Percentiles rank a stretch among this genome's conserved stretches.
phyloP scores from a whole-genome alignment of 2,329 filamentous ascomycete species.

The Trichoderma lentiforme region DNA sequence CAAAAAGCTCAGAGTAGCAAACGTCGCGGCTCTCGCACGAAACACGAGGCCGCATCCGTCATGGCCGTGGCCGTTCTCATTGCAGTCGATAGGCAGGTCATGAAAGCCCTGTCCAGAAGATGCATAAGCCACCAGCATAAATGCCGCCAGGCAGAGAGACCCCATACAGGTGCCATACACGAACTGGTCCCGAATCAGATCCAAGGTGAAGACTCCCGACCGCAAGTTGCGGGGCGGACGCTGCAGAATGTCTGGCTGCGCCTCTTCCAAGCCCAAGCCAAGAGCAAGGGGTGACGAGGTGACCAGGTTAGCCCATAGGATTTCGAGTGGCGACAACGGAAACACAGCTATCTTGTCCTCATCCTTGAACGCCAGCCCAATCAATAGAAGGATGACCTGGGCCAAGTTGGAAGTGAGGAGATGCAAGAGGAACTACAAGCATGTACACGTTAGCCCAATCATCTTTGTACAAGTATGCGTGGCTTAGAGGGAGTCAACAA shows the following conservation, averaged over 20 bases:
- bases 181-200: conserved; percentile 65
- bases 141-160: conserved; percentile 57
- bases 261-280: conserved; percentile 68
- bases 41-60: conserved; percentile 55
- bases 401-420: conserved; percentile 68
- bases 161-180: conserved; percentile 64
- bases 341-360: conserved; percentile 58
- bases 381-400: conserved; percentile 65
- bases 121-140: conserved; percentile 57
- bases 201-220: conserved; percentile 59
- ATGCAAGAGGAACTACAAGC: conserved; percentile 56
- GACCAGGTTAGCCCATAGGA: conserved; percentile 74
- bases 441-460: conserved; percentile 13
- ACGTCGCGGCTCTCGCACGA: conserved; percentile 64
- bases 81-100: conserved; percentile 55
- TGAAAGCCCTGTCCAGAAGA: conserved; percentile 43
- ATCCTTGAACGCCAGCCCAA: conserved; percentile 69
- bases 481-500: not conserved
- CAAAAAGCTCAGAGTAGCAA: conserved; percentile 65
- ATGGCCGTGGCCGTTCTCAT: conserved; percentile 49
- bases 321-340: conserved; percentile 68
- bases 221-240: conserved; percentile 62
- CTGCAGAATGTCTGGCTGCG: conserved; percentile 63
- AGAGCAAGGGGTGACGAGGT: conserved; percentile 70
- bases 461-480: not conserved